A percentile compares a stretch with the other conserved stretches of the same genome.
Evolutionary conservation across 2,329 filamentous ascomycete species (phyloP).

Genomic region (Fulvia fulva): DNA sequence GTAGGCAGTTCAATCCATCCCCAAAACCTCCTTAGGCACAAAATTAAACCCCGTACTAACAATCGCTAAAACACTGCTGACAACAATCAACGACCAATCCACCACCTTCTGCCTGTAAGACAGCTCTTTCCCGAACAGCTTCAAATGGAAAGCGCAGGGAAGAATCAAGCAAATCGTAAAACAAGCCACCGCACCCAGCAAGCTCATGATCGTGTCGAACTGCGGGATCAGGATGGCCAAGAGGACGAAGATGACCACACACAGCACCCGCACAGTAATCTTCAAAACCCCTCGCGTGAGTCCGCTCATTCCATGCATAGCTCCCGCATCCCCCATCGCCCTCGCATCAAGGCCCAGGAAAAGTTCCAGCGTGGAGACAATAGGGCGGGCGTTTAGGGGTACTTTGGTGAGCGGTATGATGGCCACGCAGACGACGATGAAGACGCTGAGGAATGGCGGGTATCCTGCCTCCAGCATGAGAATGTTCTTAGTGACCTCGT

Average conservation of each 20-base stretch:
- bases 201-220: conserved; percentile 87
- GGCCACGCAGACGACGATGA: conserved; percentile 81
- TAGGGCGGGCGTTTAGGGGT: conserved; percentile 65
- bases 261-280: conserved; percentile 59
- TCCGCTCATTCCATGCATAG: conserved; percentile 53
- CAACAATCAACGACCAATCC: conserved; percentile 64
- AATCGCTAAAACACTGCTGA: conserved; percentile 66
- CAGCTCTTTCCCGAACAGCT: conserved; percentile 77
- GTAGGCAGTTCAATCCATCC: too few species aligned
- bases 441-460: conserved; percentile 65
- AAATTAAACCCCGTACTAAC: conserved; percentile 86
- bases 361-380: conserved; percentile 80
- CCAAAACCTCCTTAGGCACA: conserved; percentile 71
- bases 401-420: conserved; percentile 95
- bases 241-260: conserved; percentile 67
- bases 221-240: conserved; percentile 71
- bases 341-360: conserved; percentile 67
- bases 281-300: conserved; percentile 57
- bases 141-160: conserved; percentile 83
- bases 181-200: conserved; percentile 84
- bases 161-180: conserved; percentile 93
- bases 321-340: conserved; percentile 47
- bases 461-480: conserved; percentile 64
- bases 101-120: conserved; percentile 58
- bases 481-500: conserved; percentile 89